Evolutionary conservation across 164 flowering plant species (phyloP).

Genomic region (Akebia trifoliata): DNA sequence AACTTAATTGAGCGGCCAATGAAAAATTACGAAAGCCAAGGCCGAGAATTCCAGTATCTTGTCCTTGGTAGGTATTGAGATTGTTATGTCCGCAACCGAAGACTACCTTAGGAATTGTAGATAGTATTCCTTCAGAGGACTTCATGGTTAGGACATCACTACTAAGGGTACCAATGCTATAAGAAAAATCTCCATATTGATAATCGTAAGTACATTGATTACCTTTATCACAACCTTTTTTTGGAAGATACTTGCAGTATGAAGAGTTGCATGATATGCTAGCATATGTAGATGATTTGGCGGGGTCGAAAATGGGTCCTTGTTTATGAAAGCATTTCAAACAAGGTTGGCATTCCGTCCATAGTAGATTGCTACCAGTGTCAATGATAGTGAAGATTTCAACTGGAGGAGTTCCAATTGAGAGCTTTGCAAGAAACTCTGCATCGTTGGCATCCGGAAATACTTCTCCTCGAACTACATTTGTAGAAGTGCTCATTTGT

Average conservation of each 20-base stretch:
- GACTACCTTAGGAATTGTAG: background rate
- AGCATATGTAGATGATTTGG: background rate
- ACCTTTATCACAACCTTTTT: slow-evolving; percentile 1
- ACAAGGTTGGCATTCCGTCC: slow-evolving; percentile 8
- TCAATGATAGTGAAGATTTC: slow-evolving; percentile 20
- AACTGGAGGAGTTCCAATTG: slow-evolving; percentile 29
- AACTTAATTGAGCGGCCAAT: slow-evolving; percentile 8
- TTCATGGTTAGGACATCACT: slow-evolving; percentile 16
- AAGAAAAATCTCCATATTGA: slow-evolving; percentile 6
- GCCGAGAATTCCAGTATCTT: slow-evolving; percentile 22
- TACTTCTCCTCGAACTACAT: background rate
- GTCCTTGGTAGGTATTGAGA: background rate
- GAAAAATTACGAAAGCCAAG: slow-evolving; percentile 11
- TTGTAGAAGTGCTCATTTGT: background rate
- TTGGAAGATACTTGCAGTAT: slow-evolving; percentile 5
- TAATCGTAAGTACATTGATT: slow-evolving; percentile 6
- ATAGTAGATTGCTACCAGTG: slow-evolving; percentile 1
- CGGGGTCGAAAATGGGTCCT: background rate
- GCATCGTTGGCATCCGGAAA: background rate
- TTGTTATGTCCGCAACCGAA: slow-evolving; percentile 25
- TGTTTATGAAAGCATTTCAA: background rate
- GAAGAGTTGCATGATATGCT: slow-evolving; percentile 5
- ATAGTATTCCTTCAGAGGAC: slow-evolving; percentile 15
- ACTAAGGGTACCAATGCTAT: slow-evolving; percentile 9
- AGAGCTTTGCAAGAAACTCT: slow-evolving; percentile 15